Evolutionary conservation across 2,329 filamentous ascomycete genomes (phyloP), one percentile per base, ranked within the genome.

Genomic region (Colletotrichum lupini): DNA sequence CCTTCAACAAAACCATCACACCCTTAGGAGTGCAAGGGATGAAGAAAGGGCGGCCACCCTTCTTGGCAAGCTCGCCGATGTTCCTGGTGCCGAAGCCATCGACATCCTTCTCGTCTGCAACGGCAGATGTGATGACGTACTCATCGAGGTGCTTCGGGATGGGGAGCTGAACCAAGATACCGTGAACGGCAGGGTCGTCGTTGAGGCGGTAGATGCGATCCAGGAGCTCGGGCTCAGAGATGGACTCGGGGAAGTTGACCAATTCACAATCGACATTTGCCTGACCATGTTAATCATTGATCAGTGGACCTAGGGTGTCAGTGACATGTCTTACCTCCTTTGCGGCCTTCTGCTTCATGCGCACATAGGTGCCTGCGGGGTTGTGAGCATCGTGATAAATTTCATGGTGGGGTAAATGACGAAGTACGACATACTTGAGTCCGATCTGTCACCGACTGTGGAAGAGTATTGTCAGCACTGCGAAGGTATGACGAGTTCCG

Each of bases 291-390:
- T 11, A 72, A 42, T 26, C 58, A 32, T 14, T 24, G 11, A 53
- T 12, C 3, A 16, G 4, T n/a, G 66, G 12, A 62, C 55, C 60
- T 16, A 61, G 32, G 8, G 14, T 28, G 9, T 8, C n/a, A 63
- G 28, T 61, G 9, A 49, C 57, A 49, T 46, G 49, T 16, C 61
- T 78, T 86, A 95, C 94, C 89, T 98, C 97, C 82, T 94, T 88
- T 72, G 97, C 97, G 77, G 97, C 97, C 89, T 98, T 99, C 80
- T 98, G 87, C 88, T 99, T 99, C 97, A 99, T 99, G 85, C 95
- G 95, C 85, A 99, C 96, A 93, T 99, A 99, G 65, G 96, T 98
- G 80, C 92, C 94, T 96, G 79, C 70, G 73, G 75, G 70, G 72
- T 72, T 75, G 78, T 82, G 78, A 83, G 80, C 82, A 79, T 80